A percentile compares a stretch with the other conserved stretches of the same genome.
Evolutionary conservation across 2,329 filamentous ascomycete species (phyloP).

Genomic region (Aspergillus pseudonomiae): DNA sequence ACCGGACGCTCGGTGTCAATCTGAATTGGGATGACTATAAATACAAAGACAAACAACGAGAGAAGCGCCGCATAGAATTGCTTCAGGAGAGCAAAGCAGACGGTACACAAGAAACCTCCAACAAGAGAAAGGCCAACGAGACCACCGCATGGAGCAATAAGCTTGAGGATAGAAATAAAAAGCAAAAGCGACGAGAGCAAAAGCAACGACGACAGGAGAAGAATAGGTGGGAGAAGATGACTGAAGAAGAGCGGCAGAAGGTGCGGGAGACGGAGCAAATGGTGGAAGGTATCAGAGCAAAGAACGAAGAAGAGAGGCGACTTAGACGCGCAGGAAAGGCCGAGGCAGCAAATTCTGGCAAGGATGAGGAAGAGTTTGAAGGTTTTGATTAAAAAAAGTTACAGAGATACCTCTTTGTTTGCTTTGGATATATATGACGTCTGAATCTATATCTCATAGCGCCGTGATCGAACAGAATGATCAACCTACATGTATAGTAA

Average conservation of each 20-base stretch:
- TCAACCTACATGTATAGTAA: background rate
- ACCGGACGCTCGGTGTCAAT: conserved; percentile 61
- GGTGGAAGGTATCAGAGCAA: conserved; percentile 64
- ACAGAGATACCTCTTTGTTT: conserved; percentile 1
- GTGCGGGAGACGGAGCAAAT: conserved; percentile 66
- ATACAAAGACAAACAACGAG: conserved; percentile 73
- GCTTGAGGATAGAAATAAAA: conserved; percentile 65
- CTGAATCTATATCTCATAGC: conserved; percentile 9
- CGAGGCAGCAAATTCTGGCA: conserved; percentile 19
- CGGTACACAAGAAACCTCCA: conserved; percentile 39
- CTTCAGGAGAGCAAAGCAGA: conserved; percentile 51
- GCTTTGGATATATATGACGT: background rate
- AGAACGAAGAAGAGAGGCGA: conserved; percentile 49
- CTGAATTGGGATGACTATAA: conserved; percentile 67
- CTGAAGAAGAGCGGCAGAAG: conserved; percentile 68
- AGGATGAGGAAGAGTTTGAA: conserved; percentile 54
- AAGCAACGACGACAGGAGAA: conserved; percentile 66
- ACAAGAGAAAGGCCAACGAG: conserved; percentile 61
- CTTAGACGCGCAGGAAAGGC: conserved; percentile 23
- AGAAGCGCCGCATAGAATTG: conserved; percentile 64
- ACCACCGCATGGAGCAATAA: conserved; percentile 74
- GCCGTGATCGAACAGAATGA: background rate
- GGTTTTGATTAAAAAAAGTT: conserved; percentile 53
- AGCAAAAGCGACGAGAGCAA: conserved; percentile 65
- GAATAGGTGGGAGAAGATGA: conserved; percentile 66